These are phyloP conservation scores for Corrigiola litoralis DNA, from an alignment of 179 eudicot species.

Conservation along the genomic window DNA sequence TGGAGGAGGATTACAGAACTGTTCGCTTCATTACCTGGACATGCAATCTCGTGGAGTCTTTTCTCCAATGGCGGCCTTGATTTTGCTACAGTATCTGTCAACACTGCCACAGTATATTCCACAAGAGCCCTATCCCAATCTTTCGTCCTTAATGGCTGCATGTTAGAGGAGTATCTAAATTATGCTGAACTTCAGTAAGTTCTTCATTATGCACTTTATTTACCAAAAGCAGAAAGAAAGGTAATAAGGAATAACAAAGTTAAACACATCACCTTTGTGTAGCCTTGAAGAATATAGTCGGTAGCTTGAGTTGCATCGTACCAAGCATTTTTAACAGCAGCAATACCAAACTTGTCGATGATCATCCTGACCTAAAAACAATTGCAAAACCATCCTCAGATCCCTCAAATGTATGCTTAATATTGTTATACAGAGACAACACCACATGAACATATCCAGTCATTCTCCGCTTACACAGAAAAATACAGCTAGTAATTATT, in stretches of 20 bases:
- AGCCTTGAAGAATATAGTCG: constrained; percentile 62
- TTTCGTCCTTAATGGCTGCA: constrained; percentile 75
- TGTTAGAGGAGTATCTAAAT: background rate
- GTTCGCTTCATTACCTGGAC: constrained; percentile 59
- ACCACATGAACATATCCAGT: background rate
- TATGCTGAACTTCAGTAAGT: background rate
- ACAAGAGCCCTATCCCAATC: constrained; percentile 88
- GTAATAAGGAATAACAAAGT: constrained; percentile 3
- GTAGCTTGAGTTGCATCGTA: constrained; percentile 64
- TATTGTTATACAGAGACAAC: background rate
- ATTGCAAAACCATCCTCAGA: background rate
- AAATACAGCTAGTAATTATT: too few species aligned
- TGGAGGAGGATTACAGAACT: background rate
- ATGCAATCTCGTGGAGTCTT: constrained; percentile 64
- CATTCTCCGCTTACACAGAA: too few species aligned
- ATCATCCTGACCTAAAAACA: constrained; percentile 62
- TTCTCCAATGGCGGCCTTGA: constrained; percentile 43
- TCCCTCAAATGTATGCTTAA: background rate
- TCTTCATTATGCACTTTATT: background rate
- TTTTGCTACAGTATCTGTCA: constrained; percentile 52
- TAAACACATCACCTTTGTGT: constrained; percentile 58
- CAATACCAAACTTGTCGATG: constrained; percentile 73
- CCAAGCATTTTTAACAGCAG: constrained; percentile 69
- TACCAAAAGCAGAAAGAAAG: background rate
- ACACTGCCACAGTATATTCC: constrained; percentile 62